Evolutionary conservation across 352 stramenopile species (phyloP), one percentile per base, ranked within the genome.

Genomic region (Phytophthora pini): DNA sequence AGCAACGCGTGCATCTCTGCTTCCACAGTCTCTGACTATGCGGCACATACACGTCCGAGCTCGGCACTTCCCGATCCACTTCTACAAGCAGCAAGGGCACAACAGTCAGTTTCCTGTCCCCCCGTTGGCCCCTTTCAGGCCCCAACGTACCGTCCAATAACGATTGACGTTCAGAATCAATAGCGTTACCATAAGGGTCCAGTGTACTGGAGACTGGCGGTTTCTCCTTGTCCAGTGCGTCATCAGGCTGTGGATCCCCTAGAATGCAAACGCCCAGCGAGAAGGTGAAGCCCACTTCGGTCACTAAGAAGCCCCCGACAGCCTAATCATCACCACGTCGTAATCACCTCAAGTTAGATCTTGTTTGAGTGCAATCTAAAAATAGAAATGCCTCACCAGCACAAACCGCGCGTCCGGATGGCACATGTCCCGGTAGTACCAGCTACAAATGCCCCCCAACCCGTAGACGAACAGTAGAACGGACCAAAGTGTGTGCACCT

Each of bases 41-140:
- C 10, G 88, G 88, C 43, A 94, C 82, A 75, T 96, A 94, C 49
- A 96, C 74, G 56, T 91, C 81, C 54, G 84, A 93, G 60, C 82
- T 89, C 10, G 79, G 80, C 38, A 92, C 86, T 12, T 74, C 59
- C 2, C 73, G 79, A 17, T 92, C 82, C 7, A 79, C 41, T 38
- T 90, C 80, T 88, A 39, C 43, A 70, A 26, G 48, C 45, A 74
- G 11, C 41, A 56, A 36, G 34, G 27, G 31, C 22, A 41, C 49
- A 45, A 45, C 12, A 69, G 32, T 47, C 9, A 71, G 13, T 11
- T 17, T 43, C 9, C 3, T 15, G 32, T 43, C 36, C 17, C 22
- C 17, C 44, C 9, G 12, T 15, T 29, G 22, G 43, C 44, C 44
- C 5, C 31, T 36, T 32, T 4, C 9, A 49, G 52, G 51, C 46